phyloP scores from a whole-genome alignment of 176 grass and related monocot species.

The Oryza meridionalis region DNA sequence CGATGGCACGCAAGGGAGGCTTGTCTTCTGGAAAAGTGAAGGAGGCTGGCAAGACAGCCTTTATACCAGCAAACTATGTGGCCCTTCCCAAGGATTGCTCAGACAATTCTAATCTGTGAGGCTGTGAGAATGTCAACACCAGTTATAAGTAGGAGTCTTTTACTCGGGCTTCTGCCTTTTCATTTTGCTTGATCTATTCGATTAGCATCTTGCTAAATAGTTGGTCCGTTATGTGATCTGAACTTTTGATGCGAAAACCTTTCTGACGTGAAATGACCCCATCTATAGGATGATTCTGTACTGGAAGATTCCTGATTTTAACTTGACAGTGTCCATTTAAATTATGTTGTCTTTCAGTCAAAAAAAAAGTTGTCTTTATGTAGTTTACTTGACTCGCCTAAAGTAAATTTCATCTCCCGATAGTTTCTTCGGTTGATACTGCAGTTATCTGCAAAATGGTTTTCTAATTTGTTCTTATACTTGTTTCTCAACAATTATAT shows the following conservation, averaged over 20 bases:
- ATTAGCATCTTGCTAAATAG: slow-evolving; percentile 50
- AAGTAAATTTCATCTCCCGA: not conserved
- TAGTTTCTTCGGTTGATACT: not conserved
- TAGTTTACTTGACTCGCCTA: not conserved
- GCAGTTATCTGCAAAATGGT: not conserved
- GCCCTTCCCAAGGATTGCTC: slow-evolving; percentile 70
- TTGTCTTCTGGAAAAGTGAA: slow-evolving; percentile 64
- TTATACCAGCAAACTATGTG: slow-evolving; percentile 70
- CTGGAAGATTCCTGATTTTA: not conserved
- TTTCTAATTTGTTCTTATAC: not conserved
- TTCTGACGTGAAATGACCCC: not conserved
- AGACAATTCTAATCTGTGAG: slow-evolving; percentile 45
- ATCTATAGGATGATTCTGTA: not conserved
- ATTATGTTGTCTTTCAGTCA: not conserved
- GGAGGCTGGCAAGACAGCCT: slow-evolving; percentile 42
- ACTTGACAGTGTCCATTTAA: not conserved
- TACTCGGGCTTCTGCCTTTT: slow-evolving; percentile 2
- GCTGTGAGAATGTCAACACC: slow-evolving; percentile 42
- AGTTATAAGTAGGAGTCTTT: slow-evolving; percentile 14
- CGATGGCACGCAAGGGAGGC: slow-evolving; percentile 52
- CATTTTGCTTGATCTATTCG: slow-evolving; percentile 26
- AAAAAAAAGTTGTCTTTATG: not conserved
- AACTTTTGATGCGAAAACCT: not conserved
- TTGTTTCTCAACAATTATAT: not conserved
- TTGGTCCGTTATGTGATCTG: slow-evolving; percentile 1